These are phyloP conservation scores for Herpetospermum pedunculosum DNA, from an alignment of 306 rosid species.

Conservation along the genomic window DNA sequence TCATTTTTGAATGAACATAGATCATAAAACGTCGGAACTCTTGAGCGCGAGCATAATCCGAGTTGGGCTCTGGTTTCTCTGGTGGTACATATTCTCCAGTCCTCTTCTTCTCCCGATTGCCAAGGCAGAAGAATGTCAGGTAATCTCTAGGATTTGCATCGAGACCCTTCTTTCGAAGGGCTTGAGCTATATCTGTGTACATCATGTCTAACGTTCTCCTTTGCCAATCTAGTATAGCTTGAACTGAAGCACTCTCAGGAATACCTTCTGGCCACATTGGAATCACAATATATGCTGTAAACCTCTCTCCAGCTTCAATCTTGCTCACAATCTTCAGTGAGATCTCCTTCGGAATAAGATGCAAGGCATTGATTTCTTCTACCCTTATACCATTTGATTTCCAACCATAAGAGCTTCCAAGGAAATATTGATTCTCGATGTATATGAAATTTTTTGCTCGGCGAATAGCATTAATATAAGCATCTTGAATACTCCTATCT, in stretches of 20 bases:
- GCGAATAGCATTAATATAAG: constrained; percentile 65
- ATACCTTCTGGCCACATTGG: constrained; percentile 96
- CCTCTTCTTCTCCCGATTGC: constrained; percentile 33
- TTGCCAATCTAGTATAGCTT: constrained; percentile 81
- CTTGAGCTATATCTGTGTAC: constrained; percentile 55
- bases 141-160: constrained; percentile 41
- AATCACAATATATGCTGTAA: constrained; percentile 55
- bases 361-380: constrained; percentile 59
- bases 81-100: constrained; percentile 31
- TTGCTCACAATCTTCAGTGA: constrained; percentile 74
- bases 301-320: constrained; percentile 69
- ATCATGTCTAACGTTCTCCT: constrained; percentile 80
- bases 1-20: constrained; percentile 93
- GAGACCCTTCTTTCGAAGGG: constrained; percentile 36
- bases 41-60: constrained; percentile 56
- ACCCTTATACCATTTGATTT: constrained; percentile 31
- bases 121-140: constrained; percentile 78
- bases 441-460: constrained; percentile 73
- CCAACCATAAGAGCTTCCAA: constrained; percentile 90
- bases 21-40: constrained; percentile 68
- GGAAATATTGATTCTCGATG: constrained; percentile 80
- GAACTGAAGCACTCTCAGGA: constrained; percentile 76
- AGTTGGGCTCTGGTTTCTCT: constrained; percentile 42
- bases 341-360: constrained; percentile 71
- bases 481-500: constrained; percentile 73